Percentiles rank a stretch among this genome's conserved stretches.
phyloP scores from a whole-genome alignment of 2,329 filamentous ascomycete genomes.

The Pseudofabraea citricarpa region DNA sequence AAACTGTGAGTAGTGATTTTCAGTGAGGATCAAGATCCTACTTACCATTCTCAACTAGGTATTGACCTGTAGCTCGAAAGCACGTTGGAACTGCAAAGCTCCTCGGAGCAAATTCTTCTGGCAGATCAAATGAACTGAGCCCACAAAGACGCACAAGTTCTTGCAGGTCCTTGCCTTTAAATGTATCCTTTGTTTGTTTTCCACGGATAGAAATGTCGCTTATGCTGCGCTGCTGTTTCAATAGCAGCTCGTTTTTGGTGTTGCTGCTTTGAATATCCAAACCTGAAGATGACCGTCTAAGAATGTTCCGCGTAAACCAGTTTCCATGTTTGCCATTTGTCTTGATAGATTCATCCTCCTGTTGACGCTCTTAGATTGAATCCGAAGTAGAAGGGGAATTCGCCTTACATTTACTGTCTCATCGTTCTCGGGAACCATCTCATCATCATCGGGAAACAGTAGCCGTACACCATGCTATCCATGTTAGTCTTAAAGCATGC shows the following conservation, averaged over 20 bases:
- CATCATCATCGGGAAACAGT: conserved; percentile 20
- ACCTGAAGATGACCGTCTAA: conserved; percentile 31
- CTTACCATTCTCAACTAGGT: conserved; percentile 55
- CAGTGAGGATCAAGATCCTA: neutral
- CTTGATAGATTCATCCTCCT: conserved; percentile 11
- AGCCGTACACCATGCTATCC: conserved; percentile 46
- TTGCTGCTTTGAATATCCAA: conserved; percentile 19
- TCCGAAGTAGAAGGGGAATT: neutral
- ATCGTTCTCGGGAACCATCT: too few relatives aligned
- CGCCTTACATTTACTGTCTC: too few relatives aligned
- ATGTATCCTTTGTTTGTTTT: conserved; percentile 37
- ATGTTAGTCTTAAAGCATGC: neutral
- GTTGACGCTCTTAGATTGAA: neutral
- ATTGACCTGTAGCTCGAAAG: conserved; percentile 60
- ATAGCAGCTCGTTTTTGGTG: conserved; percentile 20
- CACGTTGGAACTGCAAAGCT: conserved; percentile 59
- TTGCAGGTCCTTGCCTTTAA: conserved; percentile 47
- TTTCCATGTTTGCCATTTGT: conserved; percentile 24
- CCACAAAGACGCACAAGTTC: conserved; percentile 60
- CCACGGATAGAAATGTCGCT: conserved; percentile 48
- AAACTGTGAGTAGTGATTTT: conserved; percentile 10
- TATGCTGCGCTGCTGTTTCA: conserved; percentile 47
- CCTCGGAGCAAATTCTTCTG: conserved; percentile 51
- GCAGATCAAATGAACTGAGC: conserved; percentile 56
- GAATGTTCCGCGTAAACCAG: conserved; percentile 34